Conservation (phyloP, 305 asterid species). For the Fraxinus paxiana region DNA sequence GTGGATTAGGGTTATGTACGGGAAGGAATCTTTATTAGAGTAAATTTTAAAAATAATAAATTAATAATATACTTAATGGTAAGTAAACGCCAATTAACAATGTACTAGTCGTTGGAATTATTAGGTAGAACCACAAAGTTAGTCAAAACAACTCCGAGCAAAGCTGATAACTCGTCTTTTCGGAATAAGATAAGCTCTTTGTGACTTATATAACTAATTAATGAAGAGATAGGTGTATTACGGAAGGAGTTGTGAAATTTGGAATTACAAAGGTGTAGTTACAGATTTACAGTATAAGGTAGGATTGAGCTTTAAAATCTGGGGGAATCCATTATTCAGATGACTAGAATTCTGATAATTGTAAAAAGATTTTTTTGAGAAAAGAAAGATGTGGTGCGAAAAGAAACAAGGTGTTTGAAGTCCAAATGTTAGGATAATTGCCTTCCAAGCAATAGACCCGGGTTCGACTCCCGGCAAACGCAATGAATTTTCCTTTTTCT, state of each 20-base stretch:
- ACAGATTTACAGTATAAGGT: too few relatives aligned
- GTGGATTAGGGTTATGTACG: neutral
- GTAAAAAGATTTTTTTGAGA: too few relatives aligned
- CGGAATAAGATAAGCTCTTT: neutral
- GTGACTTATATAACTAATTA: neutral
- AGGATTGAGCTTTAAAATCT: too few relatives aligned
- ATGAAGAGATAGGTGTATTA: neutral
- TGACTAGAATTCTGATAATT: neutral
- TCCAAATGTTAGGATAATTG: constrained; percentile 75
- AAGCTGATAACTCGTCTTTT: neutral
- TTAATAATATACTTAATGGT: neutral
- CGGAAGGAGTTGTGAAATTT: neutral
- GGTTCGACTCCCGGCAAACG: constrained; percentile 69
- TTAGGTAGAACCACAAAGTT: neutral
- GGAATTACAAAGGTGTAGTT: neutral
- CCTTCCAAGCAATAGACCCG: constrained; percentile 72
- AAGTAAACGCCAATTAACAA: neutral
- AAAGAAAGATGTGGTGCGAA: too few relatives aligned
- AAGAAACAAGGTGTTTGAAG: constrained; percentile 37
- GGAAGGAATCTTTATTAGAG: constrained; percentile 20
- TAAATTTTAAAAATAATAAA: neutral
- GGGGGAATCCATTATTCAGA: neutral
- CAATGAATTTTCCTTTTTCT: neutral
- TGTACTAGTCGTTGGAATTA: neutral
- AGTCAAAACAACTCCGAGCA: neutral